phyloP scores from a whole-genome alignment of 176 grass and related monocot species.

The Zea mays region Zm-B73-REFERENCE-NAM-5.0 NC_050102.1:160437001-160437500 shows the following conservation, averaged over 20 bases:
- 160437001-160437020: conserved; percentile 4
- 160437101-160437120: conserved; percentile 27
- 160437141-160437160: background rate
- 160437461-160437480: background rate
- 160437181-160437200: background rate
- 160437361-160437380: background rate
- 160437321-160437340: conserved; percentile 51
- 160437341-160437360: background rate
- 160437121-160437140: conserved; percentile 12
- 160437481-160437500: background rate
- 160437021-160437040: conserved; percentile 43
- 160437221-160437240: conserved; percentile 65
- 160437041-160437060: conserved; percentile 69
- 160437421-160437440: background rate
- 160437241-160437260: conserved; percentile 83
- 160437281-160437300: conserved; percentile 96
- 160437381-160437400: background rate
- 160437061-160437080: conserved; percentile 93
- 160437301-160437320: conserved; percentile 85
- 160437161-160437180: background rate
- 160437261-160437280: conserved; percentile 86
- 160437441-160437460: background rate
- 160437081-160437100: conserved; percentile 84
- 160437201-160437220: conserved; percentile 3
- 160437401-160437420: background rate